Base-by-base conservation (phyloP, 768 basidiomycete genomes). In the Bullera alba region DNA sequence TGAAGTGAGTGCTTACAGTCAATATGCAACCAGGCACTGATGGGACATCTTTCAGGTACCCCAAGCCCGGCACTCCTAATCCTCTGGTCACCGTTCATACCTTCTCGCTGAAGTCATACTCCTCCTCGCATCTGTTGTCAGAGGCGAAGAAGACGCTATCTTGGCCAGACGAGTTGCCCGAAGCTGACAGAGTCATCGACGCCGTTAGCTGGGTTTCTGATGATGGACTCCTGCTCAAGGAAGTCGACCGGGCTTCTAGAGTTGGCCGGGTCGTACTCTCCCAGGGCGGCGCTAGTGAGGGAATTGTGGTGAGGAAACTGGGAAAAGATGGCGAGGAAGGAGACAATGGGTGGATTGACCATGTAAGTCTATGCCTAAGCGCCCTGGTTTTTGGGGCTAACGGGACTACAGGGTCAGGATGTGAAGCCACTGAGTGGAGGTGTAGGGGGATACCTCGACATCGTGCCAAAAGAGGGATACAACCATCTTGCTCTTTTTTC, bases 291-390 rank as follows among this genome's bases (percentile, higher is more conserved):
- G 63, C 60, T 7, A 54, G 29, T 27, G 82, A 83, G 5, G 77
- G 77, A 0, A 59, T 57, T 30, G 81, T 88, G 14, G 85, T 89
- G 6, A 76, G 93, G 50, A 83, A 77, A 53, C 76, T 93, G 8
- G 93, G 91, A 3, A 79, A 81, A 65, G 67, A 83, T 29, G 93
- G 88, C 5, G 92, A 91, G 61, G 79, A 93, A 64, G 85, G 83
- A 0, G 93, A 95, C 64, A 81, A 82, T 30, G 95, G 95, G 1
- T 99, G 95, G 95, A 89, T 96, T 54, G 87, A 96, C 44, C 75
- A 80, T 53, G 90, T 88, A 56, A 53, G 84, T 76, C 78, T 54
- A 79, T 81, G 0, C 21, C 12, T 7, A 22, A 26, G 35, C 19
- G 15, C 73, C 87, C 36, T 17, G 22, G 12, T 38, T 27, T 36